Evolutionary conservation across 2,329 filamentous ascomycete species (phyloP), one percentile per base, ranked within the genome.

Genomic region (Pyrenophora tritici-repentis): DNA sequence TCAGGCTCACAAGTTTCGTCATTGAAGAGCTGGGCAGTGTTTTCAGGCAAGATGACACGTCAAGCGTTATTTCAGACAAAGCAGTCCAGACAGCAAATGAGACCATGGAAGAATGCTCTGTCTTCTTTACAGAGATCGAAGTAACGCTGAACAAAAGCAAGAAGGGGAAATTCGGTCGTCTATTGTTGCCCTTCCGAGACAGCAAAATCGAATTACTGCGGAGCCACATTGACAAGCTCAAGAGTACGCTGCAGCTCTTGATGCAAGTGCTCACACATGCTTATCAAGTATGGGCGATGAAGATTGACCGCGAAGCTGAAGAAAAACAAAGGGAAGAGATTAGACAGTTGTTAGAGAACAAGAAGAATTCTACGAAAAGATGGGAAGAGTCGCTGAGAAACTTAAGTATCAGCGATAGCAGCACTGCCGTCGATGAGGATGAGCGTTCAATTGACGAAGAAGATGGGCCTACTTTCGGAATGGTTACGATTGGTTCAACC

Each of bases 101-200:
- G 34, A 66, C 67, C 3, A 56, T 71, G 22, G 53, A 46, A 4
- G 67, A 69, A 31, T 70, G 68, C 40, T 64, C 58, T 13, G 26
- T 37, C 7, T 54, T 71, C 0, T 71, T 71, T 35, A 43, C 37
- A 2, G 65, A 69, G 18, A 55, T 70, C 22, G 62, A 66, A 26
- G 36, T 48, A 2, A 63, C 57, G 0, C 44, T 71, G 29, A 62
- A 63, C 20, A 70, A 66, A 42, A 58, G 51, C 29, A 70, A 60
- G 43, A 66, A 66, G 35, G 64, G 58, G 13, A 63, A 54, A 2
- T 38, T 68, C 13, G 59, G 65, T 5, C 53, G 60, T n/a, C 44
- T 68, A 3, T 64, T 61, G 49, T 33, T 68, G 9, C 67, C 68
- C 1, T 71, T 71, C 34, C 56, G 63, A n/a, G 67, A 71, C n/a